Percentiles rank a stretch among this genome's conserved stretches.
phyloP scores from a whole-genome alignment of 2,329 filamentous ascomycete genomes.

The Exophiala sp. region DNA sequence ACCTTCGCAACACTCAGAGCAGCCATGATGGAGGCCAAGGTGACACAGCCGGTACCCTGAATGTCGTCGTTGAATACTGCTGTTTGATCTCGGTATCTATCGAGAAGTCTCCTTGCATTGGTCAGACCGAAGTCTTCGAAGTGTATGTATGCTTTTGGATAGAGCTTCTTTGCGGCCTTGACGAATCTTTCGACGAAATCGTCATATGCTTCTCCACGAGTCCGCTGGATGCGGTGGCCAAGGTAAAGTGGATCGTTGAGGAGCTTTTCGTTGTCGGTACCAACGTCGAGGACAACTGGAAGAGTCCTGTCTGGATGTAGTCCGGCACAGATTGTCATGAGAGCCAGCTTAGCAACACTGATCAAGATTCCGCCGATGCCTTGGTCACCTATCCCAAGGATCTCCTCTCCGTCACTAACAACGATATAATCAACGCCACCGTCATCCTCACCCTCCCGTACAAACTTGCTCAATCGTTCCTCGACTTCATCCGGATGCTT shows the following conservation, averaged over 20 bases:
- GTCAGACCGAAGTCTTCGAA: slow-evolving; percentile 82
- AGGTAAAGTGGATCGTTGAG: slow-evolving; percentile 76
- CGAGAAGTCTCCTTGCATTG: slow-evolving; percentile 73
- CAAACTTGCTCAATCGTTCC: slow-evolving; percentile 55
- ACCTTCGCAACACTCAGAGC: slow-evolving; percentile 66
- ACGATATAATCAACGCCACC: slow-evolving; percentile 76
- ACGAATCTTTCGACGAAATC: slow-evolving; percentile 74
- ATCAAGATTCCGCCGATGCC: slow-evolving; percentile 82
- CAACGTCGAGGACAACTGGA: slow-evolving; percentile 79
- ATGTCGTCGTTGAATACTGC: slow-evolving; percentile 91
- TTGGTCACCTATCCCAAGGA: slow-evolving; percentile 81
- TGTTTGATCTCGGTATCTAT: slow-evolving; percentile 68
- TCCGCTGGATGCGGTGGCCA: slow-evolving; percentile 62
- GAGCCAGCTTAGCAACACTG: slow-evolving; percentile 74
- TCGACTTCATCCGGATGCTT: slow-evolving; percentile 64
- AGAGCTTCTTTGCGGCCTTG: slow-evolving; percentile 62
- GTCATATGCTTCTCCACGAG: slow-evolving; percentile 70
- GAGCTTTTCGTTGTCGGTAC: slow-evolving; percentile 74
- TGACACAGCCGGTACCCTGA: slow-evolving; percentile 84
- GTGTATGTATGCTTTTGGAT: slow-evolving; percentile 78
- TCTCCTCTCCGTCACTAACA: slow-evolving; percentile 69
- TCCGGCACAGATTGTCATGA: slow-evolving; percentile 83
- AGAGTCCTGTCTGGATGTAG: slow-evolving; percentile 75
- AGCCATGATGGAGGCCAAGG: slow-evolving; percentile 75
- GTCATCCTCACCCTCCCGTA: neutral